phyloP scores from a whole-genome alignment of 1,284 basidiomycete species.

The Pseudozyma thailandica region DNA sequence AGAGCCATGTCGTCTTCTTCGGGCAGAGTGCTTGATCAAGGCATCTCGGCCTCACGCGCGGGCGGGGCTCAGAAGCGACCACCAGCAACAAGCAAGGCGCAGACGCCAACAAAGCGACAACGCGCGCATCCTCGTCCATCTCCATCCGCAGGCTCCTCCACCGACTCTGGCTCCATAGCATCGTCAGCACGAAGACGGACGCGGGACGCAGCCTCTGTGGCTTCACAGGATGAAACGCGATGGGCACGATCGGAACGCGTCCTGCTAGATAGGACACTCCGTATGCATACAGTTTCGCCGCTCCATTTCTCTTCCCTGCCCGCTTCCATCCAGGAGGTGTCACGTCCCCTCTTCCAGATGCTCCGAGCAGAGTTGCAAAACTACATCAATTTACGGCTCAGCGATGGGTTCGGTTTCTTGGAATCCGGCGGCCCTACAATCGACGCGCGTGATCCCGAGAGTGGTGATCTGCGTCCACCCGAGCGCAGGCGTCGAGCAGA shows the following conservation, averaged over 20 bases:
- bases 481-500: slow-evolving; percentile 38
- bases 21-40: slow-evolving; percentile 27
- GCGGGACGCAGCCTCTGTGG: slow-evolving; percentile 13
- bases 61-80: slow-evolving; percentile 41
- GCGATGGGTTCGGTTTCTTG: slow-evolving; percentile 45
- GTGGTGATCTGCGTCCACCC: slow-evolving; percentile 39
- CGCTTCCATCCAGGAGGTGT: slow-evolving; percentile 35
- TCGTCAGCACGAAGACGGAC: slow-evolving; percentile 19
- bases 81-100: slow-evolving; percentile 18
- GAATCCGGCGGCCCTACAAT: slow-evolving; percentile 23
- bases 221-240: slow-evolving; percentile 15
- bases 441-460: slow-evolving; percentile 30
- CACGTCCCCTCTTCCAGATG: slow-evolving; percentile 34
- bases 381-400: slow-evolving; percentile 50
- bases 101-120: slow-evolving; percentile 22
- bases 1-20: slow-evolving; percentile 26
- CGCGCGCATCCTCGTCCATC: slow-evolving; percentile 25
- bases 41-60: slow-evolving; percentile 42
- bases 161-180: slow-evolving; percentile 21
- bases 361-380: slow-evolving; percentile 33
- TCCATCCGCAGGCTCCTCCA: slow-evolving; percentile 29
- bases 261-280: slow-evolving; percentile 41
- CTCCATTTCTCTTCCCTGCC: slow-evolving; percentile 45
- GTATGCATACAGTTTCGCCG: slow-evolving; percentile 41
- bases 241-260: slow-evolving; percentile 30